Evolutionary conservation across 306 rosid species (phyloP).

Genomic region (Boehmeria nivea): DNA sequence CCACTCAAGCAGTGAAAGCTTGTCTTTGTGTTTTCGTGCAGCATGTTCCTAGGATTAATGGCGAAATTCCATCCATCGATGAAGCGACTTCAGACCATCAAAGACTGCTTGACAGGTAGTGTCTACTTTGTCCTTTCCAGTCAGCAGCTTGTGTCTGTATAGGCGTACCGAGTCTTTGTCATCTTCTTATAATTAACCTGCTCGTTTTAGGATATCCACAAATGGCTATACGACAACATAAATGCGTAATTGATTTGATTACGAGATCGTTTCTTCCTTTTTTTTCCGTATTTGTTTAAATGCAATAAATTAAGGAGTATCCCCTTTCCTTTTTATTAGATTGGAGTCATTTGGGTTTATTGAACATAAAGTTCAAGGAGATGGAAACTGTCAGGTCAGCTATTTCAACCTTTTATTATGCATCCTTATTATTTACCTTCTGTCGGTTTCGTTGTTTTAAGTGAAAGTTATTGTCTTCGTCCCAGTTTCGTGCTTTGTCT

Average conservation of each 20-base stretch:
- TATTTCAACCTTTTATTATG: slow-evolving; percentile 11
- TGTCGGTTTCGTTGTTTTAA: background rate
- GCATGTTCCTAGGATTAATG: slow-evolving; percentile 90
- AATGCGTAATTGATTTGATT: too few relatives aligned
- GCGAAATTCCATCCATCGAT: slow-evolving; percentile 85
- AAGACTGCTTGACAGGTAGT: slow-evolving; percentile 78
- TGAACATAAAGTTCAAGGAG: slow-evolving; percentile 69
- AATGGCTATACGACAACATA: too few relatives aligned
- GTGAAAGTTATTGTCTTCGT: slow-evolving; percentile 1
- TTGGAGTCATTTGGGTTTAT: slow-evolving; percentile 60
- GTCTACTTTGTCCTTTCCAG: too few relatives aligned
- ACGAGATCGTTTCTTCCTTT: too few relatives aligned
- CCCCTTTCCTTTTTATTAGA: slow-evolving; percentile 32
- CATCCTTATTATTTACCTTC: slow-evolving; percentile 12
- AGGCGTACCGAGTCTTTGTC: too few relatives aligned
- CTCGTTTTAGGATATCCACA: too few relatives aligned
- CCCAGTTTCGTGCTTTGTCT: slow-evolving; percentile 78
- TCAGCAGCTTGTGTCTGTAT: too few relatives aligned
- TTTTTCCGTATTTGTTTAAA: background rate
- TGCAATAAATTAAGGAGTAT: background rate
- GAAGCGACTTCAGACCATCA: slow-evolving; percentile 92
- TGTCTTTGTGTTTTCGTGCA: slow-evolving; percentile 25
- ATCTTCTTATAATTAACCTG: too few relatives aligned
- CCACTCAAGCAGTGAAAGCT: background rate
- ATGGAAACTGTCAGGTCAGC: slow-evolving; percentile 91